Evolutionary conservation across 2,329 filamentous ascomycete species (phyloP), one percentile per base, ranked within the genome.

Genomic region (Fusarium burgessii): DNA sequence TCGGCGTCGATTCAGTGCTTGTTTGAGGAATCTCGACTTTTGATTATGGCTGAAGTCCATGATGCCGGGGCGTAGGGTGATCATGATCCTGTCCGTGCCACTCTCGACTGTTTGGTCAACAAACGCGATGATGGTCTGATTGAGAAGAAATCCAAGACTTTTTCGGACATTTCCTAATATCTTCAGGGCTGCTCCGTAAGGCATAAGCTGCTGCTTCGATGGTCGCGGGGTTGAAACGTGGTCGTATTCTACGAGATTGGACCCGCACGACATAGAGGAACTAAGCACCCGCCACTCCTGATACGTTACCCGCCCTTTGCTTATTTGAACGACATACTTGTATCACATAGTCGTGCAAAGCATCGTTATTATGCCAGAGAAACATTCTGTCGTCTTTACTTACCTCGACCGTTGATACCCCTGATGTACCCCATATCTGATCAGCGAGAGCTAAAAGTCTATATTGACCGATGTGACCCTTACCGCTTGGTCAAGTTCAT

Each of bases 41-140:
- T 50, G 40, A 41, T 46, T 20, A 32, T 58, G 60, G 38, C 55
- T 58, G 43, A 49, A 57, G 46, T 50, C 38, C 29, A 41, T 25
- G 55, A 40, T 47, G 23, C 62, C 58, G 62, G 66, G 68, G 43
- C 54, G 50, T 32, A 49, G 50, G 54, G 11, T 60, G 27, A 12
- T 27, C 20, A 50, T 45, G 58, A 43, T 50, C 27, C 60, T 32
- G 35, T 32, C 36, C 25, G 33, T 52, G 40, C 45, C 62, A 33
- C 54, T 60, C 25, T 66, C 17, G 46, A 42, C 36, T 25, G 15
- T 42, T 36, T 27, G 12, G n/a, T 33, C n/a, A 25, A 25, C 42
- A 43, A 38, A 35, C 29, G 20, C n/a, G n/a, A 32, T 17, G 15
- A 17, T 47, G 62, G 54, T 25, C 40, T 66, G 40, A 47, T 42